phyloP scores from a whole-genome alignment of 495 filamentous ascomycete genomes.

The Cladorrhinum samala region DNA sequence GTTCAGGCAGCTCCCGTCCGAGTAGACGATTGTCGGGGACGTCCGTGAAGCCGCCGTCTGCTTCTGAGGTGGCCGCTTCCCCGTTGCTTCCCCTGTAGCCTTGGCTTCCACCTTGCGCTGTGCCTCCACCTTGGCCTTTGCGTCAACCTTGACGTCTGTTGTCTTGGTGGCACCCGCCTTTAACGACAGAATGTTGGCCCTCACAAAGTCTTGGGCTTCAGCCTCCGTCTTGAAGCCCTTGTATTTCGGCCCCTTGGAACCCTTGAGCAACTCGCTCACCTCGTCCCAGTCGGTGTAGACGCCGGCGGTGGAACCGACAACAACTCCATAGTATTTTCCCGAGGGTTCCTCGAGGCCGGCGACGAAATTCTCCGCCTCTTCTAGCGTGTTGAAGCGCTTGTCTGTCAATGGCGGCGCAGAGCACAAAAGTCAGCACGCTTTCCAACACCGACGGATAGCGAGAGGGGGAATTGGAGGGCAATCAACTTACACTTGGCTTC shows the following conservation, averaged over 20 bases:
- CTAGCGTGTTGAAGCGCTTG: neutral
- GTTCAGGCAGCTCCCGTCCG: conserved; percentile 74
- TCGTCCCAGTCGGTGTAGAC: conserved; percentile 85
- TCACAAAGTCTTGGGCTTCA: conserved; percentile 58
- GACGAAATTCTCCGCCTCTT: neutral
- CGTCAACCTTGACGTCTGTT: conserved; percentile 16
- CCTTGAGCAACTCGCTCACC: conserved; percentile 69
- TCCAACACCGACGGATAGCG: too few species aligned
- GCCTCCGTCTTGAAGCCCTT: conserved; percentile 69
- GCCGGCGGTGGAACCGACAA: conserved; percentile 70
- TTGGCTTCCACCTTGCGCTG: conserved; percentile 47
- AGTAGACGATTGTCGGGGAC: conserved; percentile 57
- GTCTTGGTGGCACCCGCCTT: conserved; percentile 31
- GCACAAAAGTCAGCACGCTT: too few species aligned
- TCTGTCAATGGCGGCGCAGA: too few species aligned
- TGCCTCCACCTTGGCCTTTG: conserved; percentile 26
- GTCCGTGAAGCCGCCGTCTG: neutral
- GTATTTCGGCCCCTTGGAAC: conserved; percentile 71
- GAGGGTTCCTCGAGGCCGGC: neutral
- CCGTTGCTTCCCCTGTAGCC: conserved; percentile 39
- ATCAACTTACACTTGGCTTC: too few species aligned
- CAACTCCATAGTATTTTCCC: conserved; percentile 76
- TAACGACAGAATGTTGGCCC: conserved; percentile 29
- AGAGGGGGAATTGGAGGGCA: too few species aligned
- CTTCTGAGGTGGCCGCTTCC: neutral